phyloP scores from a whole-genome alignment of 495 filamentous ascomycete genomes.

The Xylaria bambusicola region DNA sequence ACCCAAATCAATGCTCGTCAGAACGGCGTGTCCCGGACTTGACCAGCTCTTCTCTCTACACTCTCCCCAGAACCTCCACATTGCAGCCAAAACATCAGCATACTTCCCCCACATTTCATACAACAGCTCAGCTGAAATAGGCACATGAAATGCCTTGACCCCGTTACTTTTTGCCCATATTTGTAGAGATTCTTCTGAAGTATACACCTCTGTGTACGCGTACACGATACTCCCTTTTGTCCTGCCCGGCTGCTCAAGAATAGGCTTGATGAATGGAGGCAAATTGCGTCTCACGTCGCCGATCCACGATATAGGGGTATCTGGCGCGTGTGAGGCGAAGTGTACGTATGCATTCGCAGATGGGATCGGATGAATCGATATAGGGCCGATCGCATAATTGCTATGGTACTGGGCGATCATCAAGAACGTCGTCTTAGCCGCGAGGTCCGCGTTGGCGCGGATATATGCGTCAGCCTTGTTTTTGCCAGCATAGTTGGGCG shows the following conservation, averaged over 20 bases:
- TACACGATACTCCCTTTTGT: constrained; percentile 37
- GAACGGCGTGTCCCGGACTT: constrained; percentile 8
- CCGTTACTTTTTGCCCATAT: constrained; percentile 39
- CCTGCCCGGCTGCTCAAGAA: constrained; percentile 39
- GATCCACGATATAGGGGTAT: constrained; percentile 37
- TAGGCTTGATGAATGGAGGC: constrained; percentile 40
- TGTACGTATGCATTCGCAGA: constrained; percentile 38
- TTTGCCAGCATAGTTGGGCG: constrained; percentile 40
- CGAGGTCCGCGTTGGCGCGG: constrained; percentile 26
- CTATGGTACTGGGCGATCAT: constrained; percentile 31
- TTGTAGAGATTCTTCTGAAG: constrained; percentile 39
- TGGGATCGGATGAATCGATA: constrained; percentile 16
- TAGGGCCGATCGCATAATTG: constrained; percentile 8
- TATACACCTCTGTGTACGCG: constrained; percentile 28
- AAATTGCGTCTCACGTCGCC: constrained; percentile 44
- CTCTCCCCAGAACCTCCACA: constrained; percentile 20
- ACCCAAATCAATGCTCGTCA: constrained; percentile 15
- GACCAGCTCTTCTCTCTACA: constrained; percentile 13
- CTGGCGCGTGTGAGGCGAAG: constrained; percentile 30
- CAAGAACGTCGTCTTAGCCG: constrained; percentile 40
- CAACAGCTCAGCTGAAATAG: constrained; percentile 11
- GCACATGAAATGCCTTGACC: constrained; percentile 27
- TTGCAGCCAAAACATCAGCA: constrained; percentile 3
- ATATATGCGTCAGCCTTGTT: constrained; percentile 40
- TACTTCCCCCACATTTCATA: not conserved